Evolutionary conservation across 179 eudicot species (phyloP).

Genomic region (Camellia oleifera): DNA sequence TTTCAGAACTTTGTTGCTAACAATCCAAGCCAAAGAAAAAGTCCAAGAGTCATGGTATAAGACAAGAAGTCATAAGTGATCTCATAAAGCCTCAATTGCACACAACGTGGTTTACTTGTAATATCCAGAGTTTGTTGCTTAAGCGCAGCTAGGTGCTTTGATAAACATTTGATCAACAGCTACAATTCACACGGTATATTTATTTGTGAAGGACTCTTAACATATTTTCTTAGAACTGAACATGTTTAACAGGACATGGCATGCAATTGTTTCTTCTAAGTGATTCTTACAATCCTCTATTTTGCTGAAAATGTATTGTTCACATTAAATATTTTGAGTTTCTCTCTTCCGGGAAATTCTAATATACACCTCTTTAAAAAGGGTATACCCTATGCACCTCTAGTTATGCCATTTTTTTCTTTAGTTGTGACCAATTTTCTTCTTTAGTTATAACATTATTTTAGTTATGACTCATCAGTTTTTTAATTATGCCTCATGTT

Average conservation of each 20-base stretch:
- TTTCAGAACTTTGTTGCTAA: not conserved
- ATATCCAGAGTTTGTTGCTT: not conserved
- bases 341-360: not conserved
- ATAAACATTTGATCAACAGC: not conserved
- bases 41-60: not conserved
- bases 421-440: no score
- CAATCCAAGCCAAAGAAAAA: not conserved
- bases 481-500: no score
- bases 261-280: not conserved
- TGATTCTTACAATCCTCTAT: not conserved
- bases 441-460: no score
- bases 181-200: not conserved
- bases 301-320: not conserved
- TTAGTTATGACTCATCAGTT: no score
- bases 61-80: not conserved
- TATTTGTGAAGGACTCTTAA: not conserved
- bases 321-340: not conserved
- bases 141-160: not conserved
- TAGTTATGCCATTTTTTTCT: no score
- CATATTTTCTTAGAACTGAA: not conserved
- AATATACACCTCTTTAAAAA: no score
- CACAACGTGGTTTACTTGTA: not conserved
- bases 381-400: no score
- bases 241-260: not conserved
- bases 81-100: not conserved